These are phyloP conservation scores for Rhizomucor miehei DNA, from an alignment of 371 early-diverging fungal species.

Conservation along the genomic window DNA sequence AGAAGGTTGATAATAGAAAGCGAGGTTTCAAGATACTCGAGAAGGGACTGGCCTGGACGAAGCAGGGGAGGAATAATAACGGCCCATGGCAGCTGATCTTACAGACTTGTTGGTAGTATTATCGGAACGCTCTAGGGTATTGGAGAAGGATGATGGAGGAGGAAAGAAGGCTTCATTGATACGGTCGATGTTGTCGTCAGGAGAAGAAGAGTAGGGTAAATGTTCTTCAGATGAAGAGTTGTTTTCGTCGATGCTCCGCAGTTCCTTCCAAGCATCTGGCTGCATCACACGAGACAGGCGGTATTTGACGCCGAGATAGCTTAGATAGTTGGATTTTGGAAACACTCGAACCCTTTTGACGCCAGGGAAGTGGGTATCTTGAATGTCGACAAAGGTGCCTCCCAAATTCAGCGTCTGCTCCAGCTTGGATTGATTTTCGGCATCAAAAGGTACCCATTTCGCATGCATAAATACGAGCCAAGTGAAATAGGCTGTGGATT, in stretches of 20 bases:
- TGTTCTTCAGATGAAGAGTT: constrained; percentile 1
- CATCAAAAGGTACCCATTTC: constrained; percentile 48
- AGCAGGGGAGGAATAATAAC: neutral
- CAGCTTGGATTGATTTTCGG: constrained; percentile 34
- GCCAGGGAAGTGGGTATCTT: constrained; percentile 39
- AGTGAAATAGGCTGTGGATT: constrained; percentile 26
- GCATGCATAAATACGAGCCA: constrained; percentile 46
- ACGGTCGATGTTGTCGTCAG: constrained; percentile 3
- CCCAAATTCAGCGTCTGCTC: constrained; percentile 46
- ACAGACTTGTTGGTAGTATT: neutral
- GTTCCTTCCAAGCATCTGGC: constrained; percentile 34
- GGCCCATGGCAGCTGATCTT: neutral
- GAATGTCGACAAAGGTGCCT: constrained; percentile 48
- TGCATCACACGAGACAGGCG: constrained; percentile 50
- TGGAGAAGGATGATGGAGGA: too few relatives aligned
- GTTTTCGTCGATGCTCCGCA: constrained; percentile 19
- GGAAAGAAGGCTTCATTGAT: neutral
- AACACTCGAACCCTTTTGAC: constrained; percentile 49
- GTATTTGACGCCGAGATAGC: constrained; percentile 47
- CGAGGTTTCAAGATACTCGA: constrained; percentile 7
- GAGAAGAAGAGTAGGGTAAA: neutral
- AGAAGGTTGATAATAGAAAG: neutral
- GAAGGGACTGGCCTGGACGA: constrained; percentile 5
- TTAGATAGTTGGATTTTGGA: constrained; percentile 45
- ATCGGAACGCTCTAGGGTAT: neutral